A percentile compares a stretch with the other conserved stretches of the same genome.
Conservation (phyloP, 495 filamentous ascomycete species). For the Bacidia gigantensis region DNA sequence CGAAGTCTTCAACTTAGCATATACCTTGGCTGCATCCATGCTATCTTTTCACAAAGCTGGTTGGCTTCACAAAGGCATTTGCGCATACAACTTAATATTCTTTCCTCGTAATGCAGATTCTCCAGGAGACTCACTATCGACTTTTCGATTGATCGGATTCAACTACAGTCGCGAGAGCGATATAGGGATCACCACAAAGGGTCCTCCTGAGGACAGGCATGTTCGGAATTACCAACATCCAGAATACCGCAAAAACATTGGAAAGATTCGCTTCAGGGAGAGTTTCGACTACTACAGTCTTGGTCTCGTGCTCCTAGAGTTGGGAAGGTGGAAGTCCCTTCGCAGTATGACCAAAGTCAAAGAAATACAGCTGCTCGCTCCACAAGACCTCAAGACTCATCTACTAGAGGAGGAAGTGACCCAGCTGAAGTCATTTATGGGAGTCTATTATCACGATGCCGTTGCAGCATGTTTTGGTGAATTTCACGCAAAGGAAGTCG, state of each 20-base stretch:
- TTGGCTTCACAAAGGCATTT: constrained; percentile 23
- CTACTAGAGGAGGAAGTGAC: background rate
- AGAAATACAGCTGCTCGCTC: background rate
- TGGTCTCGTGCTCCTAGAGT: constrained; percentile 13
- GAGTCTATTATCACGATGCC: background rate
- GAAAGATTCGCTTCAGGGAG: no score
- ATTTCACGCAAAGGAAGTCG: no score
- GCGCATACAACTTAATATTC: constrained; percentile 23
- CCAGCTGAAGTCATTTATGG: background rate
- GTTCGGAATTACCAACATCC: background rate
- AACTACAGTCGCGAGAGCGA: background rate
- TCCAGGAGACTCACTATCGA: background rate
- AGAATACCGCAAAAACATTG: background rate
- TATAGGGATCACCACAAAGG: background rate
- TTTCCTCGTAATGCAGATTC: constrained; percentile 4
- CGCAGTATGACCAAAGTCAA: background rate
- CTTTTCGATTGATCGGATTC: background rate
- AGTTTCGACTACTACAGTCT: constrained; percentile 14
- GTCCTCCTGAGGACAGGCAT: background rate
- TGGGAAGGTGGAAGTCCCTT: constrained; percentile 7
- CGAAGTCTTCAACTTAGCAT: constrained; percentile 9
- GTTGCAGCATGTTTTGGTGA: no score
- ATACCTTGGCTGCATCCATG: constrained; percentile 12
- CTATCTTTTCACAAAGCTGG: constrained; percentile 21
- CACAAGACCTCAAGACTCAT: background rate